phyloP scores from a whole-genome alignment of 441 rosid species.

The Erodium moschatum region DNA sequence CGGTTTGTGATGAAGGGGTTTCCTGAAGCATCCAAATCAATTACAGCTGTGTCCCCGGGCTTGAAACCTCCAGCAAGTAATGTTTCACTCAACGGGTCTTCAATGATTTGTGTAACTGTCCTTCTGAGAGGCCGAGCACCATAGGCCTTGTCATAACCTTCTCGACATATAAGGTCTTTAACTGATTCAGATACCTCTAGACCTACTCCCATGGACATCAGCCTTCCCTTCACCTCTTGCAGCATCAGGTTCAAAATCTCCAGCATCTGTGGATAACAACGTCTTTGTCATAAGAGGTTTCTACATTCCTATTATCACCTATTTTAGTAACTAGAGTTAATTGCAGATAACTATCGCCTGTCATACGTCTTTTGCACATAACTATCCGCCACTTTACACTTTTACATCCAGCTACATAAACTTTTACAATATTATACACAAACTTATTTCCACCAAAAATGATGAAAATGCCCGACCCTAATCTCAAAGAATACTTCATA shows the following conservation, averaged over 20 bases:
- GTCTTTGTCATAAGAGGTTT: neutral
- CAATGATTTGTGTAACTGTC: slow-evolving; percentile 64
- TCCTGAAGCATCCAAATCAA: slow-evolving; percentile 69
- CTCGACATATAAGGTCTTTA: slow-evolving; percentile 65
- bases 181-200: slow-evolving; percentile 70
- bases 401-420: too few relatives aligned
- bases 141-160: slow-evolving; percentile 64
- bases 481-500: too few relatives aligned
- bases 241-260: slow-evolving; percentile 71
- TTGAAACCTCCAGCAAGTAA: slow-evolving; percentile 56
- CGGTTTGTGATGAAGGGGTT: slow-evolving; percentile 49
- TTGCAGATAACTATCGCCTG: neutral
- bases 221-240: slow-evolving; percentile 72
- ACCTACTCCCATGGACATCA: slow-evolving; percentile 65
- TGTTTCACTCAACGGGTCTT: slow-evolving; percentile 82
- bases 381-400: too few relatives aligned
- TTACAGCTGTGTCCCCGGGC: slow-evolving; percentile 68
- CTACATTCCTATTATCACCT: neutral
- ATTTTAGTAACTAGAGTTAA: neutral
- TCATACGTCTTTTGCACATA: too few relatives aligned
- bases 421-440: too few relatives aligned
- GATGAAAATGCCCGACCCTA: too few relatives aligned
- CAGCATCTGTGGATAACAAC: slow-evolving; percentile 47
- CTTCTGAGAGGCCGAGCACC: slow-evolving; percentile 91
- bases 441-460: too few relatives aligned